Evolutionary conservation across 768 basidiomycete genomes (phyloP).

Genomic region (Russula sp.): DNA sequence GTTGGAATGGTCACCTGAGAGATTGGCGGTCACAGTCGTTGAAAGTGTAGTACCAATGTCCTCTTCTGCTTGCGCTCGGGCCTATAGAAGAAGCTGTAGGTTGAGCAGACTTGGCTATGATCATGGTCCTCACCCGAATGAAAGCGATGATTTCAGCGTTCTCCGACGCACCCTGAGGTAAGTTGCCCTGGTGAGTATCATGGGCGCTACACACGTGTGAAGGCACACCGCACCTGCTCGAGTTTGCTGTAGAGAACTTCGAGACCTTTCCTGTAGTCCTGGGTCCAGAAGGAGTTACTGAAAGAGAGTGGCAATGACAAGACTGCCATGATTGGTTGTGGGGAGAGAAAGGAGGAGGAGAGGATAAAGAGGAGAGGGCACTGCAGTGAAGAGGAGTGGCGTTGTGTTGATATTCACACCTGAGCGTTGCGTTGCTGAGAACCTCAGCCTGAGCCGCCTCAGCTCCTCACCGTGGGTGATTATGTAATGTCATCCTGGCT

Average conservation of each 20-base stretch:
- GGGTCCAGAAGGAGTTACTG: conserved; percentile 91
- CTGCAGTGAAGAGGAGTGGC: too few species aligned
- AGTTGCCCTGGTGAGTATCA: conserved; percentile 21
- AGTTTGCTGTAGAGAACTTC: conserved; percentile 70
- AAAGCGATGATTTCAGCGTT: conserved; percentile 79
- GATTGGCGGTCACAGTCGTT: conserved; percentile 38
- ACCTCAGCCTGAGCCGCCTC: too few species aligned
- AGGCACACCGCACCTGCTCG: conserved; percentile 52
- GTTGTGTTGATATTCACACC: too few species aligned
- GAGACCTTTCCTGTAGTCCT: conserved; percentile 80
- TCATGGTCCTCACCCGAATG: conserved; percentile 55
- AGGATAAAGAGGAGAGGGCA: neutral
- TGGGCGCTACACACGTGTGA: neutral
- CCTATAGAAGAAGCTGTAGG: conserved; percentile 35
- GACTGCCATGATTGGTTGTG: conserved; percentile 59
- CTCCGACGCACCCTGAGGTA: conserved; percentile 63
- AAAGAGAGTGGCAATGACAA: conserved; percentile 85
- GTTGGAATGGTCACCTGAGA: conserved; percentile 35
- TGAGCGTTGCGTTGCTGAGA: too few species aligned
- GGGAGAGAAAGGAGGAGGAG: neutral
- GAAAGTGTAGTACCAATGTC: conserved; percentile 54
- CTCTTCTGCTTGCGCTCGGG: conserved; percentile 63
- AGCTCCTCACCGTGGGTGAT: neutral
- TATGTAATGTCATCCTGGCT: conserved; percentile 1
- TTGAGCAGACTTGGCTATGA: conserved; percentile 3